Conservation (phyloP, 1,139 yeast species). For the Zygosaccharomyces sapae region DNA sequence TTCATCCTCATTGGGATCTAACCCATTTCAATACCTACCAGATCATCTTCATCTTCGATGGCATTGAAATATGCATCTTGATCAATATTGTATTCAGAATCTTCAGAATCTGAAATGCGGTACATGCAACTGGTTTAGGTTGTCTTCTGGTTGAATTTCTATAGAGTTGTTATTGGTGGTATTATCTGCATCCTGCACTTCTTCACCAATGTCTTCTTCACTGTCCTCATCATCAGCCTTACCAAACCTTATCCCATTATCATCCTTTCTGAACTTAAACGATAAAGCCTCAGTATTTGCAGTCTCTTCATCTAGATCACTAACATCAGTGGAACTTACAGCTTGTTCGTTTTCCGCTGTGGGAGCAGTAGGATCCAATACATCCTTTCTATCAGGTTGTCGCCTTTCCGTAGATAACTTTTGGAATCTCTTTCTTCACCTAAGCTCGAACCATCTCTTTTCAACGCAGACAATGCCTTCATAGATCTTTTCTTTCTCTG, state of each 20-base stretch:
- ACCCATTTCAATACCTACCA: constrained; percentile 41
- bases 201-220: constrained; percentile 72
- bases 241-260: constrained; percentile 29
- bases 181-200: constrained; percentile 37
- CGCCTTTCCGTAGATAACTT: constrained; percentile 6
- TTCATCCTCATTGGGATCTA: constrained; percentile 54
- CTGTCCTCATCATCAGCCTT: constrained; percentile 26
- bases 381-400: constrained; percentile 8
- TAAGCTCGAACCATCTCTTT: constrained; percentile 28
- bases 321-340: background rate
- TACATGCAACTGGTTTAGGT: constrained; percentile 41
- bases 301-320: constrained; percentile 7
- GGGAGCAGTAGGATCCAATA: constrained; percentile 11
- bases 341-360: background rate
- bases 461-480: constrained; percentile 49
- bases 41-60: constrained; percentile 56
- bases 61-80: constrained; percentile 68
- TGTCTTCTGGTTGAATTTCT: constrained; percentile 32
- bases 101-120: constrained; percentile 35
- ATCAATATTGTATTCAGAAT: constrained; percentile 69
- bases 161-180: constrained; percentile 13
- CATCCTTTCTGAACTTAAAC: constrained; percentile 48
- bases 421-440: constrained; percentile 8
- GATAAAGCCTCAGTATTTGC: constrained; percentile 44
- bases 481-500: constrained; percentile 55